These are phyloP conservation scores for Pichia sp. DNA, from an alignment of 1,139 yeast species.

Conservation along the genomic window DNA sequence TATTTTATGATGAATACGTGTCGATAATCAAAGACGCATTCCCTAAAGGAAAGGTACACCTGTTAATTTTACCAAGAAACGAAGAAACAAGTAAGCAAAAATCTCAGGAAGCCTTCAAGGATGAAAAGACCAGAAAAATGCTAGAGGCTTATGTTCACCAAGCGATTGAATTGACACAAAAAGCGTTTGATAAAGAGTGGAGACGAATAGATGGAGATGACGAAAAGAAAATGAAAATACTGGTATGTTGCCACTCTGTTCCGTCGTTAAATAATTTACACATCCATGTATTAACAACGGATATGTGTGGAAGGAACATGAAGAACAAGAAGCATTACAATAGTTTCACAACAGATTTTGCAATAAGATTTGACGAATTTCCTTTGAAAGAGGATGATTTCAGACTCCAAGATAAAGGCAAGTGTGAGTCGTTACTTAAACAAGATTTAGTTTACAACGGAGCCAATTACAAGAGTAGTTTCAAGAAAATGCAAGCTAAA, in stretches of 20 bases:
- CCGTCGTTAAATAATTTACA: conserved; percentile 72
- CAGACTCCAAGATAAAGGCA: conserved; percentile 15
- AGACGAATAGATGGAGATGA: conserved; percentile 4
- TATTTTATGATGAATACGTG: conserved; percentile 48
- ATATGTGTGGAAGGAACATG: conserved; percentile 50
- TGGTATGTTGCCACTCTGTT: conserved; percentile 62
- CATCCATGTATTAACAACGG: conserved; percentile 69
- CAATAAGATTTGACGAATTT: conserved; percentile 48
- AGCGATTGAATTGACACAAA: conserved; percentile 40
- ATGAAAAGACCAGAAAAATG: conserved; percentile 33
- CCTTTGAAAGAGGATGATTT: conserved; percentile 31
- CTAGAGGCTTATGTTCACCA: conserved; percentile 40
- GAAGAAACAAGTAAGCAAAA: conserved; percentile 37
- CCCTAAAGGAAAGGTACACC: conserved; percentile 63
- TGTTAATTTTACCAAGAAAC: conserved; percentile 56
- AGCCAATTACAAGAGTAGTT: conserved; percentile 18
- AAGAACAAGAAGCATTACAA: conserved; percentile 67
- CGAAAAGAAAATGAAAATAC: conserved; percentile 33
- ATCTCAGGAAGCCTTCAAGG: conserved; percentile 53
- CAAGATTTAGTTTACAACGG: conserved; percentile 18
- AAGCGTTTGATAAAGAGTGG: conserved; percentile 32
- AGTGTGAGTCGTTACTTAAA: conserved; percentile 18
- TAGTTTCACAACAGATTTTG: conserved; percentile 64
- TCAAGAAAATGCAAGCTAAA: conserved; percentile 16
- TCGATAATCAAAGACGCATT: conserved; percentile 57